Evolutionary conservation across 1,284 basidiomycete genomes (phyloP).

Genomic region (Austroboletus niveus): DNA sequence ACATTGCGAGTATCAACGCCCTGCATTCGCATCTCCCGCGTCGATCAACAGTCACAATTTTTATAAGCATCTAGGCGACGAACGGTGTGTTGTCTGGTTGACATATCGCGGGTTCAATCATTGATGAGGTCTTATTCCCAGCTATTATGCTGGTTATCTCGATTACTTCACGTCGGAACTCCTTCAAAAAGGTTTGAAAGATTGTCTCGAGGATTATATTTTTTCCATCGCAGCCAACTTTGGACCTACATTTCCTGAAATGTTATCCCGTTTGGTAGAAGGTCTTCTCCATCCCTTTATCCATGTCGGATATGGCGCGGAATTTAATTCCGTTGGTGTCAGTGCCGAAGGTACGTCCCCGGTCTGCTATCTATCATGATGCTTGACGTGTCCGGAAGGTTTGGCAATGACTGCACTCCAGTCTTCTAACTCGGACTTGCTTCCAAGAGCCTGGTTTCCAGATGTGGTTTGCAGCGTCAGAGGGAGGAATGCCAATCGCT

Average conservation of each 20-base stretch:
- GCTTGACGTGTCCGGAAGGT: slow-evolving; percentile 29
- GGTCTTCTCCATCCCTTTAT: slow-evolving; percentile 38
- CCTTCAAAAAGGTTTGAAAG: slow-evolving; percentile 20
- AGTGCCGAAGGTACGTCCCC: slow-evolving; percentile 33
- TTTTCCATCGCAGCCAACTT: slow-evolving; percentile 32
- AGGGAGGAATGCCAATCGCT: slow-evolving; percentile 19
- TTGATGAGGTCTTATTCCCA: slow-evolving; percentile 11
- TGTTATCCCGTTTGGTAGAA: slow-evolving; percentile 34
- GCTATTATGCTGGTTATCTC: slow-evolving; percentile 36
- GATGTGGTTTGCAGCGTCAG: slow-evolving; percentile 13
- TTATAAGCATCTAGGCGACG: slow-evolving; percentile 25
- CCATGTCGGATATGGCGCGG: slow-evolving; percentile 36
- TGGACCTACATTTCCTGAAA: slow-evolving; percentile 19
- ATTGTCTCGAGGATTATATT: slow-evolving; percentile 28
- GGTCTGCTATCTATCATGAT: not conserved
- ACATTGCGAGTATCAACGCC: slow-evolving; percentile 34
- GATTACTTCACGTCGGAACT: slow-evolving; percentile 32
- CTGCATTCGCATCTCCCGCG: slow-evolving; percentile 36
- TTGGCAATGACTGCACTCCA: slow-evolving; percentile 46
- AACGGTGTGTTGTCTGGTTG: slow-evolving; percentile 18
- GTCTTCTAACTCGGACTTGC: slow-evolving; percentile 16
- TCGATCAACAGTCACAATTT: slow-evolving; percentile 28
- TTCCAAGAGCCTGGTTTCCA: slow-evolving; percentile 21
- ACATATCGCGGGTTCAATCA: not conserved
- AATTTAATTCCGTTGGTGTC: slow-evolving; percentile 34